Conservation (phyloP, 495 filamentous ascomycete species). For the Podospora pseudocomata region DNA sequence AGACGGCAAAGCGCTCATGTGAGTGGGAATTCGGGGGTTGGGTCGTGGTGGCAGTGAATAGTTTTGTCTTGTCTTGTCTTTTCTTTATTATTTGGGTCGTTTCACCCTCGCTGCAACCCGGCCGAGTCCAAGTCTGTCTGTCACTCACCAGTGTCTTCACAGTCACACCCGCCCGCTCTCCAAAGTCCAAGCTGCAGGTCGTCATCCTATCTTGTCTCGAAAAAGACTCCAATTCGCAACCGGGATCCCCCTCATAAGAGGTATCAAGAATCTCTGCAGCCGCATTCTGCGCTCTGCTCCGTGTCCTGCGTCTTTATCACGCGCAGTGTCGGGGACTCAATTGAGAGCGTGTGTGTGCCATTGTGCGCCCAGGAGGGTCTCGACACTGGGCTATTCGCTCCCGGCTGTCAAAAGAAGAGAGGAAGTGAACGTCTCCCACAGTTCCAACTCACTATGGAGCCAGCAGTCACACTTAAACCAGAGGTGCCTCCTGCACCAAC, state of each 20-base stretch:
- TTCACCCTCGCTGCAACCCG: background rate
- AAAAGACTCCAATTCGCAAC: background rate
- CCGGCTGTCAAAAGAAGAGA: conserved; percentile 15
- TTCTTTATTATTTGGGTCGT: background rate
- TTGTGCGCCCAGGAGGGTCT: background rate
- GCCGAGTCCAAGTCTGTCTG: background rate
- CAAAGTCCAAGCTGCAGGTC: background rate
- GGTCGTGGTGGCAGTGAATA: background rate
- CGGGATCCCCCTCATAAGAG: background rate
- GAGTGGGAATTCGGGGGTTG: background rate
- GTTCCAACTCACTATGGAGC: conserved; percentile 9
- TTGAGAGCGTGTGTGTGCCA: background rate
- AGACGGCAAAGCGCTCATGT: conserved; percentile 5
- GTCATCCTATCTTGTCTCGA: background rate
- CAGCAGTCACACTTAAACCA: conserved; percentile 15
- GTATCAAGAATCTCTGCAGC: background rate
- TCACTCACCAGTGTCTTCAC: background rate
- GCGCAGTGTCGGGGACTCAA: background rate
- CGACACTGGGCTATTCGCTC: background rate
- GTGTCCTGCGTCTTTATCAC: background rate
- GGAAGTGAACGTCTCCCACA: background rate
- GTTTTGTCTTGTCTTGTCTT: background rate
- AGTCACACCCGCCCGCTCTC: background rate
- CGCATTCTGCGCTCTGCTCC: background rate
- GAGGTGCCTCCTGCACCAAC: conserved; percentile 1